These are phyloP conservation scores for Rhizophagus prolifer DNA, from an alignment of 192 early-diverging fungal genomes.

Conservation along the genomic window DNA sequence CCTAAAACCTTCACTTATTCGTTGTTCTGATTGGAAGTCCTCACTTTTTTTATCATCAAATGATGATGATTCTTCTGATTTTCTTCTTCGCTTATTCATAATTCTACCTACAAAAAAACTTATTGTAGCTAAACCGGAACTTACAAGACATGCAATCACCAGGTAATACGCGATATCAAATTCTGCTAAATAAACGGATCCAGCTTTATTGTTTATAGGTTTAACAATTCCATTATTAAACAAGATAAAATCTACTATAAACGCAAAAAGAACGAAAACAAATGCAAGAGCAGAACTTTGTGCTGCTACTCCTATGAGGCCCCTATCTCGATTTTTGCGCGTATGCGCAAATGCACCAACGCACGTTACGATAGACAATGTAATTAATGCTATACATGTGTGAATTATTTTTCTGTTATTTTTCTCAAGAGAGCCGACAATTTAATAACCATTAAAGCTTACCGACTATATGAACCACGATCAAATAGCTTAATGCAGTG, in stretches of 20 bases:
- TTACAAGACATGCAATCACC: conserved; percentile 2
- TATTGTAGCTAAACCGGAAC: not conserved
- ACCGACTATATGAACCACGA: not conserved
- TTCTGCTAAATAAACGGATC: not conserved
- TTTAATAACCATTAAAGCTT: not conserved
- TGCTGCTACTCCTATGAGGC: not conserved
- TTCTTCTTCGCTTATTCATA: not conserved
- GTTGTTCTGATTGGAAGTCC: not conserved
- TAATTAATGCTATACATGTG: conserved; percentile 1
- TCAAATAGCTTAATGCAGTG: not conserved
- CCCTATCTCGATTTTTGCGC: not conserved
- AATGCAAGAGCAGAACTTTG: not conserved
- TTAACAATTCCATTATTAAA: conserved; percentile 2
- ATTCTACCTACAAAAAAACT: not conserved
- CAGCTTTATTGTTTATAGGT: not conserved
- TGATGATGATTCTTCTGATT: not conserved
- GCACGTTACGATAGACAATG: not conserved
- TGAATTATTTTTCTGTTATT: not conserved
- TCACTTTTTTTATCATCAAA: not conserved
- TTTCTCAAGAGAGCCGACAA: not conserved
- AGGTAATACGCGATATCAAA: not conserved
- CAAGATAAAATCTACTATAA: not conserved
- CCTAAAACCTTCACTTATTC: not conserved
- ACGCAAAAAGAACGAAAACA: not conserved
- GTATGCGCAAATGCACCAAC: not conserved